phyloP scores from a whole-genome alignment of 225 moss, liverwort and hornwort genomes.

The Sphagnum contortum region DNA sequence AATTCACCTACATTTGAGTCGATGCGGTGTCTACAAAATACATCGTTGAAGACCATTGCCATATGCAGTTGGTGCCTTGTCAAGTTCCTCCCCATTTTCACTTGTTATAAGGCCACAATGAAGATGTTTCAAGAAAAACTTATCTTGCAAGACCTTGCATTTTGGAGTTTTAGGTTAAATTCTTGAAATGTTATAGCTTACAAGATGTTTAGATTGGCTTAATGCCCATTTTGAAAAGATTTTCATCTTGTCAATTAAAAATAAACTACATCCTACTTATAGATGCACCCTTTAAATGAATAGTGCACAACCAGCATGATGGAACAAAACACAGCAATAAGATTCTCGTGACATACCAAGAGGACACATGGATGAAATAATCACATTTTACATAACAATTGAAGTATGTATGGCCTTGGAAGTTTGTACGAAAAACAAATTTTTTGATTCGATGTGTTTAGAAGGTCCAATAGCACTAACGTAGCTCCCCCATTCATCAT shows the following conservation, averaged over 20 bases:
- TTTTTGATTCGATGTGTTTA: constrained; percentile 92
- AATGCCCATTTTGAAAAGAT: no score
- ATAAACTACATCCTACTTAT: no score
- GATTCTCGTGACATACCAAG: constrained; percentile 19
- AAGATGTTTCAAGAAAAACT: no score
- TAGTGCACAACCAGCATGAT: not conserved
- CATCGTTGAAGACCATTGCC: constrained; percentile 48
- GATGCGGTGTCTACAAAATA: constrained; percentile 80
- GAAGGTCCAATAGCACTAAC: not conserved
- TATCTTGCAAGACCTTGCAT: no score
- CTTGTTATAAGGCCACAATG: no score
- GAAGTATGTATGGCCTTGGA: constrained; percentile 92
- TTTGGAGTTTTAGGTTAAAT: no score
- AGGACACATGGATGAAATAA: constrained; percentile 71
- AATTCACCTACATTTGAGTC: constrained; percentile 88
- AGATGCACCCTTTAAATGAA: no score
- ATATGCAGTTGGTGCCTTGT: constrained; percentile 21
- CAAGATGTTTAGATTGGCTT: no score
- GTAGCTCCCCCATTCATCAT: no score
- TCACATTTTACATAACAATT: constrained; percentile 97
- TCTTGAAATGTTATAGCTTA: no score
- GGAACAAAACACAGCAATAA: no score
- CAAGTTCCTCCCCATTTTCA: constrained; percentile 47
- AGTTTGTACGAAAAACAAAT: constrained; percentile 91
- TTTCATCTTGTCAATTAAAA: no score